Percentiles rank a stretch among this genome's conserved stretches.
phyloP scores from a whole-genome alignment of 2,329 filamentous ascomycete species.

The Pseudomassariella vexata region DNA sequence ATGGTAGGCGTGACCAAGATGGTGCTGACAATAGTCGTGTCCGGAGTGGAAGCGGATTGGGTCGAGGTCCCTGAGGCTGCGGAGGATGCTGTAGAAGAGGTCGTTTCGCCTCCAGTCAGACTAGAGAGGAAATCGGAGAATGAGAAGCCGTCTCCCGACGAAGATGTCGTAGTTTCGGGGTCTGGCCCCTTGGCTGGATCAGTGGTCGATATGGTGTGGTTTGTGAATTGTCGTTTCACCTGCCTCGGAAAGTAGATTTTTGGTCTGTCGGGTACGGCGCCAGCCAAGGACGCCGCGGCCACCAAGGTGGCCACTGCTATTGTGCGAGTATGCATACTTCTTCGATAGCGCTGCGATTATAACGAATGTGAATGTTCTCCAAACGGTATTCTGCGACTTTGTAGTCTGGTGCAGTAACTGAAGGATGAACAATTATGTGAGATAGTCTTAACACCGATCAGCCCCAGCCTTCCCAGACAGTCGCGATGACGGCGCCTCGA shows the following conservation, averaged over 20 bases:
- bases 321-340: constrained; percentile 22
- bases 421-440: constrained; percentile 1
- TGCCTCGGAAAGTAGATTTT: constrained; percentile 38
- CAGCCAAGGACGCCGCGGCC: constrained; percentile 29
- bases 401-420: not conserved
- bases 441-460: constrained; percentile 1
- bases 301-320: constrained; percentile 28
- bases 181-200: constrained; percentile 16
- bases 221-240: constrained; percentile 32
- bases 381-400: not conserved
- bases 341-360: constrained; percentile 11
- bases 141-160: constrained; percentile 12
- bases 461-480: constrained; percentile 1
- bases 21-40: constrained; percentile 1
- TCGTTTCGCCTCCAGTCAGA: constrained; percentile 8
- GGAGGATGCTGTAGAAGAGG: not conserved
- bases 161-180: constrained; percentile 9
- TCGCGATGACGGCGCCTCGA: not conserved
- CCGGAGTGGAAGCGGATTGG: constrained; percentile 5
- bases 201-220: constrained; percentile 24
- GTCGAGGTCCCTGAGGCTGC: too few species aligned
- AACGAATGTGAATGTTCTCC: too few species aligned
- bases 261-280: constrained; percentile 29
- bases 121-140: constrained; percentile 20
- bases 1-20: constrained; percentile 1